Base-by-base conservation (phyloP, 2,329 filamentous ascomycete species). In the Botryotinia calthae region DNA sequence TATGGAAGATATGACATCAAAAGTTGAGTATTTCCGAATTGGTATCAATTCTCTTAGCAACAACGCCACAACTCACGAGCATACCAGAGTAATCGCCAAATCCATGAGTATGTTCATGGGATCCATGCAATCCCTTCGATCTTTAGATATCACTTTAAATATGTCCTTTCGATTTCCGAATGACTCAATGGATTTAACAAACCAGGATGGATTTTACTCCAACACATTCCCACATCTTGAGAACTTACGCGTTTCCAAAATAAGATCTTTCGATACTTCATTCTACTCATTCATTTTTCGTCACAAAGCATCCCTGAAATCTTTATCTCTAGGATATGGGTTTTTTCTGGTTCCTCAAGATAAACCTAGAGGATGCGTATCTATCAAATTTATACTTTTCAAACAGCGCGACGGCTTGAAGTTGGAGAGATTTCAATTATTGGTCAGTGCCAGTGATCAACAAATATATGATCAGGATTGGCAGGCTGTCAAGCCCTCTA, bases 361-460 rank as follows among this genome's bases (percentile, higher is more conserved):
- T n/a, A 67, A n/a, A 25, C 20, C 44, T 7, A 67, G 25, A 48
- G 62, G 31, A 10, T 72, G 62, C 8, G 51, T 72, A 22, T 67
- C 70, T 20, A 28, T 58, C n/a, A 72, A 70, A 61, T 51, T 18
- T 6, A 25, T 64, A 51, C 56, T 73, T n/a, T 54, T 31, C 22
- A 28, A n/a, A 8, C 22, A 66, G 25, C 56, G 66, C 42, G 28
- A 66, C 7, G 8, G 6, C 2, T 42, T 73, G 18, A 65, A 51
- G 20, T n/a, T 71, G 18, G 22, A 73, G 51, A 73, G 54, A 61
- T 73, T 73, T 14, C 67, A 73, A 51, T 48, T 73, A 18, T 34
- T 71, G 28, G 51, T 73, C 46, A 65, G 64, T 48, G 48, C 56
- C 18, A 37, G 20, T 14, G 72, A 73, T 71, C 34, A 48, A 25